Percentiles rank a stretch among this genome's conserved stretches.
These are phyloP conservation scores for Emmonsiellopsis sp. DNA, from an alignment of 2,329 filamentous ascomycete genomes.

Conservation along the genomic window DNA sequence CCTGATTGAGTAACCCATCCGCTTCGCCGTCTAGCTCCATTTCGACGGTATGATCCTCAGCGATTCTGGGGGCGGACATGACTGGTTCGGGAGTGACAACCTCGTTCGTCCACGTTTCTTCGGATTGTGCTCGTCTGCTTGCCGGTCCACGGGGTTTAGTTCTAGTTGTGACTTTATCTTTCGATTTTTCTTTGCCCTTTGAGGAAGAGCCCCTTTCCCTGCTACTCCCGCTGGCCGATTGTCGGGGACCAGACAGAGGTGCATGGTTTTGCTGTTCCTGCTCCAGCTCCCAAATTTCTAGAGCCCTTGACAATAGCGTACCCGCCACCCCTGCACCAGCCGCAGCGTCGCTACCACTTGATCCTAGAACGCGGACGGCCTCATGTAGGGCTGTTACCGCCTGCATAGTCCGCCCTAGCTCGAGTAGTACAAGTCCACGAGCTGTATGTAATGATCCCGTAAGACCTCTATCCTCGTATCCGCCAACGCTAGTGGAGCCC, in stretches of 20 bases:
- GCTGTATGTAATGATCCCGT: constrained; percentile 38
- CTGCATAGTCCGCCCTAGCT: constrained; percentile 63
- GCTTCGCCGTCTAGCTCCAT: constrained; percentile 36
- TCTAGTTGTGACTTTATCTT: constrained; percentile 12
- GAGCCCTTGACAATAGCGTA: constrained; percentile 34
- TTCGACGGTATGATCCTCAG: constrained; percentile 20
- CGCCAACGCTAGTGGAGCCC: constrained; percentile 31
- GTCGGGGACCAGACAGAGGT: neutral
- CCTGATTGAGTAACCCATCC: constrained; percentile 30
- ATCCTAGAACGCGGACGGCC: constrained; percentile 37
- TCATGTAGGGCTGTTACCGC: constrained; percentile 78
- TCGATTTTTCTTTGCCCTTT: constrained; percentile 22
- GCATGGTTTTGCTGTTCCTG: constrained; percentile 13
- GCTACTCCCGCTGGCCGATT: constrained; percentile 9
- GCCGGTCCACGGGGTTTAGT: constrained; percentile 6
- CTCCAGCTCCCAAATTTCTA: constrained; percentile 38
- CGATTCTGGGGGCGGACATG: constrained; percentile 13
- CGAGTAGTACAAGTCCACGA: constrained; percentile 71
- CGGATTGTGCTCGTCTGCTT: constrained; percentile 5
- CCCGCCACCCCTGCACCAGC: constrained; percentile 39
- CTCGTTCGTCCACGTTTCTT: constrained; percentile 29
- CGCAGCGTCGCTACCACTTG: constrained; percentile 36
- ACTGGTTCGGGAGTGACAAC: constrained; percentile 20
- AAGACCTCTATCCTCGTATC: constrained; percentile 38
- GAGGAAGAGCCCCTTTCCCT: constrained; percentile 10